Percentiles rank a stretch among this genome's conserved stretches.
These are phyloP conservation scores for Globisporangium apiculatum DNA, from an alignment of 352 stramenopile species.

Conservation along the genomic window DNA sequence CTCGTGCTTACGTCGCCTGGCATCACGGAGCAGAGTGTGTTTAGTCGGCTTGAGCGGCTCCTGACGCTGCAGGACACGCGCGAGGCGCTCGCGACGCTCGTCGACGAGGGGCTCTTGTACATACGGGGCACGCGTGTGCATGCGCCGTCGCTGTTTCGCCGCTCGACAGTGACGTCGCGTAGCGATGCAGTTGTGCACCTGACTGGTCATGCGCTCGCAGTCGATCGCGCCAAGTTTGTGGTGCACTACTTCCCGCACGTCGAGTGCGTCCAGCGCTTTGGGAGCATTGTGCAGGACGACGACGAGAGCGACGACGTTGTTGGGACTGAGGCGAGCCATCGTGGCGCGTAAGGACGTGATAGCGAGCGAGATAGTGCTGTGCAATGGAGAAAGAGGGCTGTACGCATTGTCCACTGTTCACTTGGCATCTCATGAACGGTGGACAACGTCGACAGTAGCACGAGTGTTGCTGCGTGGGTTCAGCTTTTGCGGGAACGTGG, in stretches of 20 bases:
- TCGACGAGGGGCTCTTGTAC: conserved; percentile 71
- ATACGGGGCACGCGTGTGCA: conserved; percentile 23
- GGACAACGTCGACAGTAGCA: too few species aligned
- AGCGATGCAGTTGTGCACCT: conserved; percentile 28
- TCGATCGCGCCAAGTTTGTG: conserved; percentile 37
- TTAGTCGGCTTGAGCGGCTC: conserved; percentile 47
- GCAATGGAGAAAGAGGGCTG: too few species aligned
- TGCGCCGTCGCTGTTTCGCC: conserved; percentile 22
- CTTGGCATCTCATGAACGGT: too few species aligned
- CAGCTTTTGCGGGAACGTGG: too few species aligned
- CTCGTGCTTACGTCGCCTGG: conserved; percentile 48
- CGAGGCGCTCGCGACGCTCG: conserved; percentile 58
- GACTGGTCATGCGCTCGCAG: conserved; percentile 30
- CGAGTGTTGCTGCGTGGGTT: too few species aligned
- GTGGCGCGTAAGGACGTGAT: too few species aligned
- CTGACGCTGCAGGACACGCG: conserved; percentile 68
- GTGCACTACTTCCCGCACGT: conserved; percentile 76
- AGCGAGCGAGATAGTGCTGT: too few species aligned
- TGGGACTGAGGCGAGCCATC: too few species aligned
- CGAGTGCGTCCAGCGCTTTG: conserved; percentile 76
- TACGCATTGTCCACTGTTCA: too few species aligned
- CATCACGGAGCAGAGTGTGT: conserved; percentile 49
- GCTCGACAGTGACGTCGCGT: not conserved
- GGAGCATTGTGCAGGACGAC: conserved; percentile 68
- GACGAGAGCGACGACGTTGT: conserved; percentile 25